These are phyloP conservation scores for Diddensiella caesifluorescens DNA, from an alignment of 805 yeast species.

Conservation along the genomic window DNA sequence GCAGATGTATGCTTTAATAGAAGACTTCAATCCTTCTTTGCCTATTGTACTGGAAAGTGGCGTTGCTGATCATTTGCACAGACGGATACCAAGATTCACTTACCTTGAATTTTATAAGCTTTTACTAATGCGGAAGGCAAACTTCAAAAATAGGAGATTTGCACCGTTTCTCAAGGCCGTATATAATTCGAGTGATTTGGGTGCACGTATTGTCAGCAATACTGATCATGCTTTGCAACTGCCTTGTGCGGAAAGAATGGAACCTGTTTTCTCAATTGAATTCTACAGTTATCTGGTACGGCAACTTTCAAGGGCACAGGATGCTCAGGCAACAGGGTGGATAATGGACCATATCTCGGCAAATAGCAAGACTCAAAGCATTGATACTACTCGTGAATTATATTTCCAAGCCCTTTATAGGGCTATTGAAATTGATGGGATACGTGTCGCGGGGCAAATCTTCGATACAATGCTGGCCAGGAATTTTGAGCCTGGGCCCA, in stretches of 20 bases:
- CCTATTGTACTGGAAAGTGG: constrained; percentile 10
- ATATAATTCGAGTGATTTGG: constrained; percentile 13
- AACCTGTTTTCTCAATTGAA: constrained; percentile 8
- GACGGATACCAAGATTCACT: constrained; percentile 12
- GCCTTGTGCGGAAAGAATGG: neutral
- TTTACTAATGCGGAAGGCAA: constrained; percentile 10
- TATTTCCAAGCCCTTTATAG: constrained; percentile 21
- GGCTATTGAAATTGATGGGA: constrained; percentile 25
- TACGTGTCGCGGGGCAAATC: constrained; percentile 22
- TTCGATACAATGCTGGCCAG: constrained; percentile 20
- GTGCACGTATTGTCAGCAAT: constrained; percentile 8
- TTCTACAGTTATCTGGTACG: constrained; percentile 12
- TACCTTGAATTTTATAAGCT: constrained; percentile 14
- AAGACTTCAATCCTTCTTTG: constrained; percentile 8
- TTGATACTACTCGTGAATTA: constrained; percentile 3
- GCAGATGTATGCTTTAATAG: constrained; percentile 9
- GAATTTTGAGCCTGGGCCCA: constrained; percentile 18
- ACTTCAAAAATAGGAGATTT: constrained; percentile 5
- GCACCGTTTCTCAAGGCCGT: constrained; percentile 7
- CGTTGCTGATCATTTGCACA: constrained; percentile 12
- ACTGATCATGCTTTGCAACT: constrained; percentile 5
- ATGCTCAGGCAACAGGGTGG: constrained; percentile 12
- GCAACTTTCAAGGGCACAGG: constrained; percentile 9
- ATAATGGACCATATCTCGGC: constrained; percentile 15
- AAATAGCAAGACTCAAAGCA: neutral